Base-by-base conservation (phyloP, 805 yeast species). In the Candida xyloterini region DNA sequence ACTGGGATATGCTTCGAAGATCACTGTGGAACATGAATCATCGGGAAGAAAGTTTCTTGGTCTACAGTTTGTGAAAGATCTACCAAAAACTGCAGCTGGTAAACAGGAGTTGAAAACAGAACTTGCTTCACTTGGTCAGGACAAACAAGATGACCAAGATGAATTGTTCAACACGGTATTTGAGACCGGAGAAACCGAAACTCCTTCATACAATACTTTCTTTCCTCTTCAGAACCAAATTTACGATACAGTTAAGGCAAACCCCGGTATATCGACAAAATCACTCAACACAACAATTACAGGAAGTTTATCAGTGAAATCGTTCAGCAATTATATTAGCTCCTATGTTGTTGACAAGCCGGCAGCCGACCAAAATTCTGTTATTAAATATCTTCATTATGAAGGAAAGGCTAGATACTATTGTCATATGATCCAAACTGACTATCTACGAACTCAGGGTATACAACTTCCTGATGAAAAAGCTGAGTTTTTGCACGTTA, bases 341-440 rank as follows among this genome's bases (percentile, higher is more conserved):
- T 32, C 43, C 1, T 43, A 50, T 15, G 42, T 47, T 10, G 32
- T 43, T 5, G 57, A 46, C 49, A 57, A 16, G 42, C 55, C 41
- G 41, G 55, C 40, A 7, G 10, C 35, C 9, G 46, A 32, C 11
- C 30, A 32, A 14, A 16, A 30, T 14, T 65, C 59, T 2, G 64
- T 87, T 10, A 70, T 82, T 0, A 70, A 84, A 46, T 79, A 81
- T 13, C 76, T 78, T 43, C 95, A 85, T 53, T 79, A 78, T 48
- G 79, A 78, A 43, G 95, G 95, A 0, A 79, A 88, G 47, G 69
- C 73, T 42, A 83, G 85, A 53, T 84, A 78, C 49, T 85, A 76
- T 59, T 67, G 95, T 28, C 79, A 84, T 50, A 69, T 79, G 45
- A 68, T 80, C 0, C 69, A 70, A 32, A 55, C 61, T 4, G 62